phyloP scores from a whole-genome alignment of 768 basidiomycete species.

The Amanita subjunquillea region DNA sequence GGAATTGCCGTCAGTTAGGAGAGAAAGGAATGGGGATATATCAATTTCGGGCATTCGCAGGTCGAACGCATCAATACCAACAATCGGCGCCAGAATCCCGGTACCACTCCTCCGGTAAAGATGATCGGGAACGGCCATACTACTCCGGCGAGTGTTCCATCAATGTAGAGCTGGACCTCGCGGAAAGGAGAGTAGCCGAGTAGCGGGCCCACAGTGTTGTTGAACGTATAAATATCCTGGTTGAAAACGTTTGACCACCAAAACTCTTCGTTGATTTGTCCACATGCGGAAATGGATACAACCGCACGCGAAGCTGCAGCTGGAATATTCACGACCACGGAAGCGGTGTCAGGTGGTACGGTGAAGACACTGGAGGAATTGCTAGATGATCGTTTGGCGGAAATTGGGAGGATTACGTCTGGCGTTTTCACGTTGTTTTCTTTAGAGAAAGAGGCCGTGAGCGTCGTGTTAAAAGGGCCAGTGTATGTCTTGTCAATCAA shows the following conservation, averaged over 20 bases:
- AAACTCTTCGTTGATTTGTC: constrained; percentile 2
- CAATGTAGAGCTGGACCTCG: constrained; percentile 5
- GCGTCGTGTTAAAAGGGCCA: constrained; percentile 26
- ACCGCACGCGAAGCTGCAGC: not conserved
- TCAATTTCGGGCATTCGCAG: constrained; percentile 1
- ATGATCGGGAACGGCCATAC: constrained; percentile 4
- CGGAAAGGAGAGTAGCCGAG: constrained; percentile 3
- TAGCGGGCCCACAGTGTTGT: not conserved
- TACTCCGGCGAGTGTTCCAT: constrained; percentile 2
- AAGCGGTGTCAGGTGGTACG: not conserved
- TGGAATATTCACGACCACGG: not conserved
- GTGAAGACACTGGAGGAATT: not conserved
- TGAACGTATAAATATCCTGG: not conserved
- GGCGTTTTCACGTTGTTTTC: constrained; percentile 1
- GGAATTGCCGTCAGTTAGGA: constrained; percentile 43
- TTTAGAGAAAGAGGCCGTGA: constrained; percentile 3
- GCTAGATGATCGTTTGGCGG: not conserved
- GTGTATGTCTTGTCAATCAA: constrained; percentile 56
- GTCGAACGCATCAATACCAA: constrained; percentile 3
- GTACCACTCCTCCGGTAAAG: constrained; percentile 3
- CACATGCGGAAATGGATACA: constrained; percentile 1
- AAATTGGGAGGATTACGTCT: constrained; percentile 1
- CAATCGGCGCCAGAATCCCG: constrained; percentile 4
- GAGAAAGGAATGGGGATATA: not conserved
- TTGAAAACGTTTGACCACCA: constrained; percentile 2